Evolutionary conservation across 2,329 filamentous ascomycete genomes (phyloP), one percentile per base, ranked within the genome.

Genomic region (Hymenoscyphus occultus): DNA sequence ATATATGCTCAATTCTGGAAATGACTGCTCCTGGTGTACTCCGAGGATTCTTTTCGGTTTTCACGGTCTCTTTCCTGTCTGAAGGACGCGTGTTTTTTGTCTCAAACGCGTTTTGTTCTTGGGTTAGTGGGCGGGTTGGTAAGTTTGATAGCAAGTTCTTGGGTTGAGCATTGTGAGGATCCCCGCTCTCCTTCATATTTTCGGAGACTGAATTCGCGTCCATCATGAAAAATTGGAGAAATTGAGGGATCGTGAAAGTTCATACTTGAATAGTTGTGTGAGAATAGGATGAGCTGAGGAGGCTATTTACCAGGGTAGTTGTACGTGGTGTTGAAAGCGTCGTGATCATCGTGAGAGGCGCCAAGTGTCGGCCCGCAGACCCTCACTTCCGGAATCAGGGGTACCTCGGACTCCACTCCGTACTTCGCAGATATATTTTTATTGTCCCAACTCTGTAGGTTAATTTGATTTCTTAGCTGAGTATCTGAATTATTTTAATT

Each of bases 1-100:
- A 78, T 28, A 88, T 81, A 5, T 77, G 75, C 71, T 88, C 85
- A 54, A 89, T 85, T 63, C 80, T 82, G 56, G 78, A 73, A 32
- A 86, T 80, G 14, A 83, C 79, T 13, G 66, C 54, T 0, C 73
- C 74, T 1, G 40, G 56, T 35, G 59, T 32, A 31, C 13, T 63
- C 7, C 51, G 60, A 40, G 13, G 12, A 4, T 19, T 54, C 9
- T 7, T 31, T 13, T 39, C n/a, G 19, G 39, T 51, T 0, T 22
- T n/a, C 7, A n/a, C 10, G 22, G 19, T 28, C 12, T 4, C 7
- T 10, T 6, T 6, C 2, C 6, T 10, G 6, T 2, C 28, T 28
- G 45, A 28, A 28, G 10, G n/a, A 51, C 45, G 45, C n/a, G 45
- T 9, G 19, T 12, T 28, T 51, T 28, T 5, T 10, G 22, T 10